These are phyloP conservation scores for Saccharomyces pastorianus DNA, from an alignment of 1,139 yeast species.

Conservation along the genomic window DNA sequence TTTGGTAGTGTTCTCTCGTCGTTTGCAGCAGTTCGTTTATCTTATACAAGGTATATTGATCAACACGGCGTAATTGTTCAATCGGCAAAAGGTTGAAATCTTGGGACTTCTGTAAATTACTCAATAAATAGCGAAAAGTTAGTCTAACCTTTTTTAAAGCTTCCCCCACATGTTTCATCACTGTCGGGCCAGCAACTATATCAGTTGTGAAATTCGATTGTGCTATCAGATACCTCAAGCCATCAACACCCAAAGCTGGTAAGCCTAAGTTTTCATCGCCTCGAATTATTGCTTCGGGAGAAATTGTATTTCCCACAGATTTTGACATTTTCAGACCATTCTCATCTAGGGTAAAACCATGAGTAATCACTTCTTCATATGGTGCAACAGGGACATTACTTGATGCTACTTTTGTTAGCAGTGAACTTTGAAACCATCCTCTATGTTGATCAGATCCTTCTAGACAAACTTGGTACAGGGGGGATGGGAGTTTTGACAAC, in stretches of 20 bases:
- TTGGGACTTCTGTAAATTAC: conserved; percentile 47
- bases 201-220: conserved; percentile 81
- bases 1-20: conserved; percentile 42
- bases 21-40: conserved; percentile 42
- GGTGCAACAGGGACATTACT: conserved; percentile 46
- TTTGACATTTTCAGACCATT: conserved; percentile 90
- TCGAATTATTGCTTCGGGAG: conserved; percentile 57
- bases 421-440: conserved; percentile 97
- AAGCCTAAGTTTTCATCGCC: conserved; percentile 52
- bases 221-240: conserved; percentile 84
- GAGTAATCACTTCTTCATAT: conserved; percentile 69
- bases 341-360: conserved; percentile 86
- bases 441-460: conserved; percentile 98
- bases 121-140: conserved; percentile 72
- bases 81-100: conserved; percentile 26
- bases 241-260: conserved; percentile 83
- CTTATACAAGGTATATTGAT: conserved; percentile 53
- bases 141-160: conserved; percentile 73
- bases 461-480: conserved; percentile 66
- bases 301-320: conserved; percentile 74
- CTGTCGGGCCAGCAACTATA: conserved; percentile 63
- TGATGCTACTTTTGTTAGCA: conserved; percentile 64
- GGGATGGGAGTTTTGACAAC: conserved; percentile 25
- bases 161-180: conserved; percentile 69
- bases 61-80: conserved; percentile 46